Conservation (phyloP, 257 asterid genomes). For the Eucommia ulmoides region DNA sequence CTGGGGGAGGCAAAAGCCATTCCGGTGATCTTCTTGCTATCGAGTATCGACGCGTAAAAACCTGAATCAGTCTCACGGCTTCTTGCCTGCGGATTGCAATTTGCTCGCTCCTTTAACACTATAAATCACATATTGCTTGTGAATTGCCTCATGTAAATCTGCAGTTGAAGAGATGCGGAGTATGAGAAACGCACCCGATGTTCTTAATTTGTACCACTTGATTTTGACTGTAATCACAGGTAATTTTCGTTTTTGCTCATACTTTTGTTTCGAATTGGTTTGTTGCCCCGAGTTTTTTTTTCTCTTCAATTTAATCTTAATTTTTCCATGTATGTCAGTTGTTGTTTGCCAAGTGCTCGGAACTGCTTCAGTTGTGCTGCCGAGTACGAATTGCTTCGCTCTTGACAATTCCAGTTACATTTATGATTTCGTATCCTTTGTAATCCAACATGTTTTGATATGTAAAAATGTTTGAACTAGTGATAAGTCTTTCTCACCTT, state of each 20-base stretch:
- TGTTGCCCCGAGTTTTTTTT: neutral
- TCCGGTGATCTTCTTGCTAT: too few relatives aligned
- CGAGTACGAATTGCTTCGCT: constrained; percentile 65
- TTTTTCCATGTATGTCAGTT: constrained; percentile 26
- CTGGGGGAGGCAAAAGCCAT: too few relatives aligned
- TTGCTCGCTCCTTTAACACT: too few relatives aligned
- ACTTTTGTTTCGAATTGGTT: neutral
- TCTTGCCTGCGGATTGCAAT: too few relatives aligned
- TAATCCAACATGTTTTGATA: neutral
- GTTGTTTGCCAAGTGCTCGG: constrained; percentile 35
- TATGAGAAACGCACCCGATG: neutral
- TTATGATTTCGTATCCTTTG: constrained; percentile 84
- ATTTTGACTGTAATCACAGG: neutral
- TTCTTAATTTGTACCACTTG: neutral
- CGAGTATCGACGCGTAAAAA: too few relatives aligned
- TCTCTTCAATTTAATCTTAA: neutral
- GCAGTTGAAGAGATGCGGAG: neutral
- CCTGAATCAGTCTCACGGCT: too few relatives aligned
- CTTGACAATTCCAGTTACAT: constrained; percentile 68
- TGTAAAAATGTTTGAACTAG: neutral
- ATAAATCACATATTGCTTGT: too few relatives aligned
- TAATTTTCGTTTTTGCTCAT: neutral
- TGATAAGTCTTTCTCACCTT: neutral
- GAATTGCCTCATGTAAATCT: too few relatives aligned
- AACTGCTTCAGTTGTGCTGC: constrained; percentile 60